Conservation (phyloP, 1,139 yeast species). For the Sugiyamaella xylanicola region DNA sequence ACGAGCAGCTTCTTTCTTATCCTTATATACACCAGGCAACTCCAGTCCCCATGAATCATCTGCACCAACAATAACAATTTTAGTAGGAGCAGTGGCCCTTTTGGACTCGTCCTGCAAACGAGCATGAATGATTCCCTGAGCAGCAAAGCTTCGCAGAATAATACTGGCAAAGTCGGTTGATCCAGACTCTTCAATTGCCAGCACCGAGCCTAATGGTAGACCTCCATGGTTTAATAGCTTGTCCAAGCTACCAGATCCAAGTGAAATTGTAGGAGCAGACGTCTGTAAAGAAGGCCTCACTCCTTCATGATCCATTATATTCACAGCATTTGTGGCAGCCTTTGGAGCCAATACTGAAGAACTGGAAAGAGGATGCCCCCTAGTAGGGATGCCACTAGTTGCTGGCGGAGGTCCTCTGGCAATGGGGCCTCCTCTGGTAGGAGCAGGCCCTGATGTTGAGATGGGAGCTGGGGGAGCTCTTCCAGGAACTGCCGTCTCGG, state of each 20-base stretch:
- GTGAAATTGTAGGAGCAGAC: conserved; percentile 73
- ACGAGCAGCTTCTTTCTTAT: conserved; percentile 66
- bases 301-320: conserved; percentile 42
- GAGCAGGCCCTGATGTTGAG: conserved; percentile 8
- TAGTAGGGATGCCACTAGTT: background rate
- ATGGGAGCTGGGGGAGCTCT: conserved; percentile 3
- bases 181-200: conserved; percentile 79
- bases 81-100: conserved; percentile 29
- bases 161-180: conserved; percentile 89
- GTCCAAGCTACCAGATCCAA: conserved; percentile 78
- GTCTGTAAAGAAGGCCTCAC: conserved; percentile 75
- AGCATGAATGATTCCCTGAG: conserved; percentile 78
- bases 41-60: conserved; percentile 65
- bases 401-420: conserved; percentile 9
- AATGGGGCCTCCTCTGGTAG: conserved; percentile 5
- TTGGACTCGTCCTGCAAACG: conserved; percentile 43
- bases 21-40: conserved; percentile 79
- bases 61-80: conserved; percentile 64
- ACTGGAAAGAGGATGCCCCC: too few relatives aligned
- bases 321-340: too few relatives aligned
- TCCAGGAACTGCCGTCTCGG: conserved; percentile 11
- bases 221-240: conserved; percentile 79
- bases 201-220: conserved; percentile 71
- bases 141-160: conserved; percentile 66
- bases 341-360: too few relatives aligned